A percentile compares a stretch with the other conserved stretches of the same genome.
Conservation (phyloP, 805 yeast genomes). For the Lipomyces oligophaga region DNA sequence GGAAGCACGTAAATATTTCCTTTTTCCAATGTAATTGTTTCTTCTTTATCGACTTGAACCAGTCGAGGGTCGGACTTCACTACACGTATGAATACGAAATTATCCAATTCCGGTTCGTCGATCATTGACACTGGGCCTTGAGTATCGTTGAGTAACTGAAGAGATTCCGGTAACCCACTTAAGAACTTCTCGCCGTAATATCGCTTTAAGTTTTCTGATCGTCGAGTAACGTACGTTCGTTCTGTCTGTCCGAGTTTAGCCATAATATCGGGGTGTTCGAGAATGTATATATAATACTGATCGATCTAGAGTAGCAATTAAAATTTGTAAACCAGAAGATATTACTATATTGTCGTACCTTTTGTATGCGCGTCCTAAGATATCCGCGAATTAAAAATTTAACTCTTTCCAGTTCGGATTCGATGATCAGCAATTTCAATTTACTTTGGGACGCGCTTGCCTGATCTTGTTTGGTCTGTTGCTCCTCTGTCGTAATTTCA, state of each 20-base stretch:
- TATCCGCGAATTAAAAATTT: slow-evolving; percentile 78
- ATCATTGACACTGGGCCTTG: slow-evolving; percentile 71
- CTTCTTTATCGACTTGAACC: slow-evolving; percentile 47
- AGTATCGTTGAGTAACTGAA: slow-evolving; percentile 73
- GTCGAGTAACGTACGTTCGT: slow-evolving; percentile 4
- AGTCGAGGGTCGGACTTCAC: slow-evolving; percentile 40
- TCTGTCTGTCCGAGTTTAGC: neutral
- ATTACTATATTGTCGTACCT: slow-evolving; percentile 17
- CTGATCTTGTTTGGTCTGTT: too few relatives aligned
- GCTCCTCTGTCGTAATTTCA: slow-evolving; percentile 73
- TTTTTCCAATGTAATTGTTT: slow-evolving; percentile 51
- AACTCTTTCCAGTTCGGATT: slow-evolving; percentile 84
- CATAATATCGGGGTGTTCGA: neutral
- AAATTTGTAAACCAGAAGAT: slow-evolving; percentile 1
- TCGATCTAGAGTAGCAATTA: neutral
- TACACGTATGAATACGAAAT: slow-evolving; percentile 71
- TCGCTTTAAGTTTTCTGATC: slow-evolving; percentile 39
- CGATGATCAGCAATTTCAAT: slow-evolving; percentile 75
- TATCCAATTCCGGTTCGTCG: slow-evolving; percentile 67
- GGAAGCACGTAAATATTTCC: slow-evolving; percentile 75
- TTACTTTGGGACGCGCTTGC: slow-evolving; percentile 54
- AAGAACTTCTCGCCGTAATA: slow-evolving; percentile 68
- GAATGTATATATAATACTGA: too few relatives aligned
- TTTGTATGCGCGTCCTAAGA: slow-evolving; percentile 63
- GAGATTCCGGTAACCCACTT: slow-evolving; percentile 58